Base-by-base conservation (phyloP, 2,329 filamentous ascomycete species). In the Botrytis aclada region DNA sequence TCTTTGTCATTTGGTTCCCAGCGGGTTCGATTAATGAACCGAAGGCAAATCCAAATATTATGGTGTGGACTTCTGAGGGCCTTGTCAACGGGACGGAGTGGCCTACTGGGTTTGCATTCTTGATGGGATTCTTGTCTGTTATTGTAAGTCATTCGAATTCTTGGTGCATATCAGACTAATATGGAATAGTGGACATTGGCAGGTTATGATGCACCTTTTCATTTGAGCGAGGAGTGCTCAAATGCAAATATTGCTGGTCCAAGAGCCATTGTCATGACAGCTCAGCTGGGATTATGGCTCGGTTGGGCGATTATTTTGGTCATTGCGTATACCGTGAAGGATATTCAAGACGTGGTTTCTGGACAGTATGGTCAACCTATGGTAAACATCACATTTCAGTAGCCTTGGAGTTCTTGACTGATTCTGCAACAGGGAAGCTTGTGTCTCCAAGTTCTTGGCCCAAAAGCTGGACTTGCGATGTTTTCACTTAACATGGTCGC, bases 241-340 rank as follows among this genome's bases (percentile, higher is more conserved):
- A 91, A 91, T 75, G 89, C 89, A n/a, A 90, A 88, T 76, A 82
- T 91, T 54, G 88, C 89, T 34, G 85, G 88, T 6, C 89, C 89
- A 0, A 85, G 89, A n/a, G 89, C 89, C 7, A 91, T 91, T 70
- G 86, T 90, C 51, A 80, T 91, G 72, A 91, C 89, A 0, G 88
- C 87, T 0, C 86, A 84, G 6, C 82, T 88, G 3, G 89, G 89
- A 2, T 86, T 29, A 72, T 88, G 20, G 85, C 90, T 79, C 87
- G 89, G 75, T 89, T 89, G 88, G 88, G 90, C 80, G 80, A 90
- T 65, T 87, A 91, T 91, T 9, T 87, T 90, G 0, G 76, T 77
- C 1, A 89, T 92, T 65, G 90, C 90, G 20, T 93, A 93, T 80
- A 93, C 91, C 0, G 89, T 93, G 43, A 84, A 88, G 64, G 88